Conservation (phyloP, 257 asterid species). For the Ligustrum vulgare region DNA sequence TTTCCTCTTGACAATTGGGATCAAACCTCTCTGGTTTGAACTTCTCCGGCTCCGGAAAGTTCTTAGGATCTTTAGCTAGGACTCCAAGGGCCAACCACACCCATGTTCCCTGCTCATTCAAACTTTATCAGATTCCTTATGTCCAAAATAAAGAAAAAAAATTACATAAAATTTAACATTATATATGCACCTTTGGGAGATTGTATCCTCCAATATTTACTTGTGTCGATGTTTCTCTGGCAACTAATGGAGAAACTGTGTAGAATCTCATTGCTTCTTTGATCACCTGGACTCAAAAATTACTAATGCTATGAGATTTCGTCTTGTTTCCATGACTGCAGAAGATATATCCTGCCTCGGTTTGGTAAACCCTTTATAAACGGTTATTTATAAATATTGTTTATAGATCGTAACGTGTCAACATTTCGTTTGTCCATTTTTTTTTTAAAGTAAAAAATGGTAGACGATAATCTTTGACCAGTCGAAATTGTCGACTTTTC, state of each 20-base stretch:
- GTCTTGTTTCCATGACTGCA: neutral
- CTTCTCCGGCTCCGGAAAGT: slow-evolving; percentile 84
- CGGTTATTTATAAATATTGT: too few species aligned
- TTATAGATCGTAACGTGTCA: too few species aligned
- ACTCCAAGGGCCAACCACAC: slow-evolving; percentile 97
- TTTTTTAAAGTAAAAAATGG: too few species aligned
- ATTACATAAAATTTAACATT: neutral
- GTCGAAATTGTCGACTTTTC: too few species aligned
- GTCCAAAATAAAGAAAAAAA: too few species aligned
- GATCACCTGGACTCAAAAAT: slow-evolving; percentile 56
- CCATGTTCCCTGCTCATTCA: slow-evolving; percentile 78
- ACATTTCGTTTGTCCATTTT: too few species aligned
- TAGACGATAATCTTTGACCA: too few species aligned
- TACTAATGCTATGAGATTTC: neutral
- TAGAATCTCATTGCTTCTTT: slow-evolving; percentile 96
- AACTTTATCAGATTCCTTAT: neutral
- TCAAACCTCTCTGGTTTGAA: slow-evolving; percentile 93
- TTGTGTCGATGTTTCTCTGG: slow-evolving; percentile 77
- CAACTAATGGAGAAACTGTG: slow-evolving; percentile 84
- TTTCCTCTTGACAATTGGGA: slow-evolving; percentile 85
- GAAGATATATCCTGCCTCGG: neutral
- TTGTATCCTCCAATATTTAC: slow-evolving; percentile 84
- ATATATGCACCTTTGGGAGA: slow-evolving; percentile 69
- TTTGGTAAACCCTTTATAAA: too few species aligned
- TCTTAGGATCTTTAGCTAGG: slow-evolving; percentile 79